Evolutionary conservation across 2,329 filamentous ascomycete species (phyloP).

Genomic region (Immersiporthe knoxdaviesiana): DNA sequence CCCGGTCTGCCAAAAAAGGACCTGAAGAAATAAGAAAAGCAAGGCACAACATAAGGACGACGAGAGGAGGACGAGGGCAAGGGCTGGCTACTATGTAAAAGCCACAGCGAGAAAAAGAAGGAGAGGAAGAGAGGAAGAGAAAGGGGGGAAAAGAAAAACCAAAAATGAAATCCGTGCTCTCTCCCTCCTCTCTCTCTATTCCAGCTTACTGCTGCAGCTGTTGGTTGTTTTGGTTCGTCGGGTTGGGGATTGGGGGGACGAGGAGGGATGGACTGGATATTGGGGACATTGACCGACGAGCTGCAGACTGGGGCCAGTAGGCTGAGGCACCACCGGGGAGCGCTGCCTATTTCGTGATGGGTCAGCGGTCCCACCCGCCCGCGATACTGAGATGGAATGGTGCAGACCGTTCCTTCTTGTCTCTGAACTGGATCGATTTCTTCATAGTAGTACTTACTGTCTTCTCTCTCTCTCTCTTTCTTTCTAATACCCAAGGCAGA

Average conservation of each 20-base stretch:
- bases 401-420: neutral
- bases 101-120: neutral
- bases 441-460: too few relatives aligned
- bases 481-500: too few relatives aligned
- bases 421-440: too few relatives aligned
- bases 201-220: neutral
- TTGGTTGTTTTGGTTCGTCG: neutral
- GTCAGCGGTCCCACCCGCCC: neutral
- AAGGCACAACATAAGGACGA: neutral
- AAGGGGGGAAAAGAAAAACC: neutral
- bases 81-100: neutral
- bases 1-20: neutral
- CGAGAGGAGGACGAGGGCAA: neutral
- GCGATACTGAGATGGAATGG: neutral
- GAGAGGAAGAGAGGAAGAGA: neutral
- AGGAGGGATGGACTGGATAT: neutral
- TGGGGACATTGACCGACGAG: neutral
- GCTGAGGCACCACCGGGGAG: neutral
- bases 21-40: neutral
- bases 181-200: neutral
- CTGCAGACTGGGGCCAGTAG: conserved; percentile 6
- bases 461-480: neutral
- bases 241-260: neutral
- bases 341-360: conserved; percentile 4
- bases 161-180: neutral